A percentile compares a stretch with the other conserved stretches of the same genome.
Evolutionary conservation across 345 rosid species (phyloP).

Genomic region (Eucalyptus coolabah): DNA sequence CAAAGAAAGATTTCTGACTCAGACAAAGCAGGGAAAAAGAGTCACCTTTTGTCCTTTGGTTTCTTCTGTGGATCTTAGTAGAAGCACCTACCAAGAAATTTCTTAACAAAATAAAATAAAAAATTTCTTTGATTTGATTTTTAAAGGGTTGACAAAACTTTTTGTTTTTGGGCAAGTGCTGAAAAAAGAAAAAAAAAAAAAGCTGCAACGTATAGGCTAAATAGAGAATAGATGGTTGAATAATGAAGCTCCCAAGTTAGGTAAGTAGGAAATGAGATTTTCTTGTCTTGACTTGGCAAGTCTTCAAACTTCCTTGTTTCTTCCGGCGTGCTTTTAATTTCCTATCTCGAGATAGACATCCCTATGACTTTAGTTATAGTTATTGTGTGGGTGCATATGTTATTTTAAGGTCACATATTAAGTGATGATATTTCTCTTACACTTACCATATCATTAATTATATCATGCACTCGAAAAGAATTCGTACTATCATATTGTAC

Average conservation of each 20-base stretch:
- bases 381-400: not conserved
- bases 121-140: not conserved
- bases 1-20: not conserved
- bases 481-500: not conserved
- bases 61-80: not conserved
- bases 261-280: not conserved
- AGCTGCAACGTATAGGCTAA: not conserved
- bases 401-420: not conserved
- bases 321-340: not conserved
- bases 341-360: not conserved
- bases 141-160: not conserved
- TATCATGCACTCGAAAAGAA: not conserved
- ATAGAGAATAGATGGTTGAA: not conserved
- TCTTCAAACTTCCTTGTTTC: not conserved
- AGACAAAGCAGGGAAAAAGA: not conserved
- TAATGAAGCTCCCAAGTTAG: not conserved
- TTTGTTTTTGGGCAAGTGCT: not conserved
- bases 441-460: not conserved
- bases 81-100: not conserved
- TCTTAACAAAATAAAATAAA: not conserved
- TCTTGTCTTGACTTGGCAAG: not conserved
- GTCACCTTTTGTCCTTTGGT: not conserved
- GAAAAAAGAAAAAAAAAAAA: not conserved
- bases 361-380: not conserved
- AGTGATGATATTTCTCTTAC: not conserved